Evolutionary conservation across 768 basidiomycete species (phyloP).

Genomic region (Psilocybe cubensis): DNA sequence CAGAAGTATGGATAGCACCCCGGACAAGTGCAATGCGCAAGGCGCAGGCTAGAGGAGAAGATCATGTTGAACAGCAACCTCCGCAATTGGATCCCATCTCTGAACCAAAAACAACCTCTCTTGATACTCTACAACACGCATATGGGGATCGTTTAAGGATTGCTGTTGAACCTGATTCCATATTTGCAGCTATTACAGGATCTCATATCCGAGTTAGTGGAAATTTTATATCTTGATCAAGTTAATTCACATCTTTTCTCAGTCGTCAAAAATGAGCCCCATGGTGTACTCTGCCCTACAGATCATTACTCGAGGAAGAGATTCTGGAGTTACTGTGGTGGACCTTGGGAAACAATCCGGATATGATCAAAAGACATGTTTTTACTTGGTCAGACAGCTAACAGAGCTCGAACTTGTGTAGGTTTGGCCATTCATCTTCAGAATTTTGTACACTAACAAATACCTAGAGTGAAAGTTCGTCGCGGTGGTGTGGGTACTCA

Average conservation of each 20-base stretch:
- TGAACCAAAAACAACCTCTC: constrained; percentile 54
- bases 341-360: constrained; percentile 76
- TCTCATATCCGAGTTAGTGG: constrained; percentile 77
- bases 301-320: constrained; percentile 80
- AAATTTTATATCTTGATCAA: not conserved
- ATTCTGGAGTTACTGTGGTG: constrained; percentile 77
- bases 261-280: constrained; percentile 82
- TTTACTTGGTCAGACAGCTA: constrained; percentile 82
- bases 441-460: constrained; percentile 2
- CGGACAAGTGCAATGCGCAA: constrained; percentile 71
- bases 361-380: constrained; percentile 90
- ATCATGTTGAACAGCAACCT: constrained; percentile 42
- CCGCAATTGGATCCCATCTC: constrained; percentile 55
- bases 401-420: constrained; percentile 77
- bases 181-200: constrained; percentile 81
- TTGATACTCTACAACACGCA: constrained; percentile 58
- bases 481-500: constrained; percentile 78
- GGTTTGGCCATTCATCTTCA: constrained; percentile 22
- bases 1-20: constrained; percentile 80
- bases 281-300: constrained; percentile 88
- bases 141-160: constrained; percentile 72
- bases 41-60: constrained; percentile 59
- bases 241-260: not conserved
- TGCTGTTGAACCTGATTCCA: constrained; percentile 74
- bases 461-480: constrained; percentile 69